Evolutionary conservation across 495 filamentous ascomycete genomes (phyloP).

Genomic region (Durotheca rogersii): DNA sequence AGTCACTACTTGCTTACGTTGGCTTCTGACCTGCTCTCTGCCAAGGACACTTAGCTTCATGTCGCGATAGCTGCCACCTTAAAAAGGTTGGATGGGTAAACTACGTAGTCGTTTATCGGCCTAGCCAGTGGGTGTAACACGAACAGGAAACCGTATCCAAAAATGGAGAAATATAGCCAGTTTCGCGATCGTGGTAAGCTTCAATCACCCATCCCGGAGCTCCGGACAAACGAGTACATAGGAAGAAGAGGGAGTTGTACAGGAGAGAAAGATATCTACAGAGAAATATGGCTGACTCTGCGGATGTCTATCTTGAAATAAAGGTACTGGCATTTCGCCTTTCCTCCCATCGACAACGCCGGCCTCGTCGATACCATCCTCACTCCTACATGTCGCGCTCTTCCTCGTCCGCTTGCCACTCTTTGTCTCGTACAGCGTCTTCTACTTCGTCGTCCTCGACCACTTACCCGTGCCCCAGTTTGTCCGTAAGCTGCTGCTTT

Average conservation of each 20-base stretch:
- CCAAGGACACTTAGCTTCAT: slow-evolving; percentile 12
- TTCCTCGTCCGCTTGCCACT: slow-evolving; percentile 79
- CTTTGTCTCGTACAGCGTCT: slow-evolving; percentile 63
- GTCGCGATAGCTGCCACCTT: slow-evolving; percentile 21
- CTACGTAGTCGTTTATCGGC: too few relatives aligned
- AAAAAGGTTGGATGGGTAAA: too few relatives aligned
- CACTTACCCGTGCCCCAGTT: slow-evolving; percentile 82
- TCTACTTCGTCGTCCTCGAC: slow-evolving; percentile 80
- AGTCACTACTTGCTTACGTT: neutral
- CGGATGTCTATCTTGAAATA: too few relatives aligned
- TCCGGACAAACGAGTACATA: slow-evolving; percentile 1
- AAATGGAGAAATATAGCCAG: slow-evolving; percentile 97
- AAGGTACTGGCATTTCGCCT: slow-evolving; percentile 93
- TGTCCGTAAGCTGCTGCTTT: slow-evolving; percentile 77
- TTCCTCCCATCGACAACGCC: slow-evolving; percentile 78
- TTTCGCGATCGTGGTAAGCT: slow-evolving; percentile 85
- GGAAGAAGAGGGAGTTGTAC: neutral
- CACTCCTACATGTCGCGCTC: slow-evolving; percentile 65
- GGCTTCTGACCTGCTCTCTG: neutral
- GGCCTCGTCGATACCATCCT: slow-evolving; percentile 57
- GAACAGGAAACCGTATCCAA: too few relatives aligned
- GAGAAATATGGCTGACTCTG: too few relatives aligned
- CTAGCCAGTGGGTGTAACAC: too few relatives aligned
- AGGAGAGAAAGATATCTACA: neutral
- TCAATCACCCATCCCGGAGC: neutral